Evolutionary conservation across 2,329 filamentous ascomycete species (phyloP).

Genomic region (Myriosclerotinia scirpicola): DNA sequence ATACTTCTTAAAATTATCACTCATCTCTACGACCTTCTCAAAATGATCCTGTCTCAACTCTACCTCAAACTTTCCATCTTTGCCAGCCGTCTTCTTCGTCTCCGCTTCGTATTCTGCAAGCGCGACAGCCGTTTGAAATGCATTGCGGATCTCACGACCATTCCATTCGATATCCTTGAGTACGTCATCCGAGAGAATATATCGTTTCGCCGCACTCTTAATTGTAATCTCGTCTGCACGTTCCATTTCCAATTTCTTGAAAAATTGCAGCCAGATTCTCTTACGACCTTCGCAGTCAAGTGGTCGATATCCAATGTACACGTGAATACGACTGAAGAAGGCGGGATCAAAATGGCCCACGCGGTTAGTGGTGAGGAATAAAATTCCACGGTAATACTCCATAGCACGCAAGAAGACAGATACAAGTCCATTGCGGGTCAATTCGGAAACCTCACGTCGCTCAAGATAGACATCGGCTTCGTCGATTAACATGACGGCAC

Average conservation of each 20-base stretch:
- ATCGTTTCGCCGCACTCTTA: slow-evolving; percentile 28
- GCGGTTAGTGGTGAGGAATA: slow-evolving; percentile 47
- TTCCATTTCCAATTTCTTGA: slow-evolving; percentile 31
- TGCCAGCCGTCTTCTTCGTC: not conserved
- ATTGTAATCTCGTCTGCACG: slow-evolving; percentile 27
- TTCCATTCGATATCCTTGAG: slow-evolving; percentile 35
- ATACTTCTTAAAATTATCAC: slow-evolving; percentile 32
- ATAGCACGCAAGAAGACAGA: slow-evolving; percentile 45
- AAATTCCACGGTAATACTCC: slow-evolving; percentile 46
- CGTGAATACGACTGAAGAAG: slow-evolving; percentile 43
- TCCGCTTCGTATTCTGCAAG: slow-evolving; percentile 32
- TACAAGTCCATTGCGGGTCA: slow-evolving; percentile 42
- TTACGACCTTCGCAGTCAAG: slow-evolving; percentile 32
- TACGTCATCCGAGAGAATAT: slow-evolving; percentile 29
- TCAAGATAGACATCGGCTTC: slow-evolving; percentile 54
- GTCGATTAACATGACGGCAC: slow-evolving; percentile 52
- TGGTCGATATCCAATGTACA: slow-evolving; percentile 40
- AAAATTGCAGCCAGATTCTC: slow-evolving; percentile 39
- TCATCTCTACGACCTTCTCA: slow-evolving; percentile 33
- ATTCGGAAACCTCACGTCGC: slow-evolving; percentile 37
- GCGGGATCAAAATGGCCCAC: slow-evolving; percentile 45
- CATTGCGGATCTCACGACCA: slow-evolving; percentile 36
- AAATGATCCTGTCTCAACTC: slow-evolving; percentile 32
- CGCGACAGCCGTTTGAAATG: slow-evolving; percentile 35
- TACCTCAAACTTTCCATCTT: slow-evolving; percentile 9